Percentiles rank a stretch among this genome's conserved stretches.
phyloP scores from a whole-genome alignment of 1,284 basidiomycete genomes.

The Takashimella koratensis region DNA sequence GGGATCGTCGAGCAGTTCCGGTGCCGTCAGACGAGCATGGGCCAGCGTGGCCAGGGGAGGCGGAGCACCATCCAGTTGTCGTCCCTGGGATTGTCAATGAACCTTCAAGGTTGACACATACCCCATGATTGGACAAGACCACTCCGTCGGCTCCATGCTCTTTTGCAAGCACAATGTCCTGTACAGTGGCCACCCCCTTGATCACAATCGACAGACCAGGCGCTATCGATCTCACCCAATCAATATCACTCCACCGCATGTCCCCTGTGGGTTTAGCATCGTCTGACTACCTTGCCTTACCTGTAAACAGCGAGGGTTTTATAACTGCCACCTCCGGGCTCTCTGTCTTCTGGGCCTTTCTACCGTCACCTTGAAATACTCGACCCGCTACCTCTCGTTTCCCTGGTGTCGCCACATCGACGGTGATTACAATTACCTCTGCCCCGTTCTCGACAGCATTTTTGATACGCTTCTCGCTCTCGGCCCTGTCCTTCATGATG shows the following conservation, averaged over 20 bases:
- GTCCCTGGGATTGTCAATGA: slow-evolving; percentile 16
- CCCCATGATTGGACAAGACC: slow-evolving; percentile 43
- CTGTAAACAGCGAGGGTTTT: neutral
- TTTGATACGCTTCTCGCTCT: slow-evolving; percentile 1
- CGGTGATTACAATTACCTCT: slow-evolving; percentile 7
- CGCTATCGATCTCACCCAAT: neutral
- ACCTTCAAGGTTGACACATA: neutral
- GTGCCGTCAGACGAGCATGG: slow-evolving; percentile 40
- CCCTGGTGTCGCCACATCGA: slow-evolving; percentile 6
- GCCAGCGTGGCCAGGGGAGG: slow-evolving; percentile 28
- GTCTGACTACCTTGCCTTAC: neutral
- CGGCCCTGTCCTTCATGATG: slow-evolving; percentile 7
- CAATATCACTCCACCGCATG: neutral
- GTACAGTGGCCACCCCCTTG: slow-evolving; percentile 18
- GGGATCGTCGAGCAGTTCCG: slow-evolving; percentile 29
- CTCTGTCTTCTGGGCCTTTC: neutral
- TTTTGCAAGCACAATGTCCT: slow-evolving; percentile 47
- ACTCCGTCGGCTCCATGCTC: slow-evolving; percentile 39
- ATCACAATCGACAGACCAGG: slow-evolving; percentile 4
- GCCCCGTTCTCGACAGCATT: slow-evolving; percentile 4
- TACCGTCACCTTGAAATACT: neutral
- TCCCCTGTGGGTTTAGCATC: neutral
- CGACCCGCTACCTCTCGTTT: slow-evolving; percentile 6
- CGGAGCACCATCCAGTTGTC: slow-evolving; percentile 19
- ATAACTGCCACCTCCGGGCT: neutral